Evolutionary conservation across 2,329 filamentous ascomycete genomes (phyloP).

Genomic region (Colletotrichum tabaci): DNA sequence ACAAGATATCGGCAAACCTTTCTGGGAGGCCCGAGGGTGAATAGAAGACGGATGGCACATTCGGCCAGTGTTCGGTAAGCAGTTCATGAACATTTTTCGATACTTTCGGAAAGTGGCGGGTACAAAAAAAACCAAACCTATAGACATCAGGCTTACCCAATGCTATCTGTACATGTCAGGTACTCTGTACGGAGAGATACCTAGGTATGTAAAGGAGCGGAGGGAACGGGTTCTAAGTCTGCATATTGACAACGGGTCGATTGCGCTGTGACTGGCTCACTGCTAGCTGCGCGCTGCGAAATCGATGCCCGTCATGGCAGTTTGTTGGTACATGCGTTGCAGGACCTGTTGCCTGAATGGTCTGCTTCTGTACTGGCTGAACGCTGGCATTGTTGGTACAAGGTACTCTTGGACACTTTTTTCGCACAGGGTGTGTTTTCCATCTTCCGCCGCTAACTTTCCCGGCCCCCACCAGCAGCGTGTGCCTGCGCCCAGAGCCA

Average conservation of each 20-base stretch:
- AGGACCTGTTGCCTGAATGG: background rate
- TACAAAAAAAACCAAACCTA: background rate
- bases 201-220: background rate
- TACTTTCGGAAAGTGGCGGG: background rate
- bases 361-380: background rate
- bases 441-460: constrained; percentile 1
- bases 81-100: background rate
- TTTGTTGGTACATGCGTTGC: background rate
- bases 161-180: no score
- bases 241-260: background rate
- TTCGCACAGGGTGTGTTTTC: constrained; percentile 6
- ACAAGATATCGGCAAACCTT: background rate
- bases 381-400: background rate
- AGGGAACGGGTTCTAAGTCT: no score
- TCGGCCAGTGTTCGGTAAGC: background rate
- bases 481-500: background rate
- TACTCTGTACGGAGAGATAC: no score
- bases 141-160: background rate
- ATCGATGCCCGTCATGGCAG: background rate
- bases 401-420: background rate
- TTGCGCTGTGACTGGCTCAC: constrained; percentile 1
- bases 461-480: constrained; percentile 8
- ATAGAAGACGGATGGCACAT: constrained; percentile 2
- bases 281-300: background rate
- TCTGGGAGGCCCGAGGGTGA: background rate